phyloP scores from a whole-genome alignment of 108 stramenopile genomes.

The Parietichytrium sp. region DNA sequence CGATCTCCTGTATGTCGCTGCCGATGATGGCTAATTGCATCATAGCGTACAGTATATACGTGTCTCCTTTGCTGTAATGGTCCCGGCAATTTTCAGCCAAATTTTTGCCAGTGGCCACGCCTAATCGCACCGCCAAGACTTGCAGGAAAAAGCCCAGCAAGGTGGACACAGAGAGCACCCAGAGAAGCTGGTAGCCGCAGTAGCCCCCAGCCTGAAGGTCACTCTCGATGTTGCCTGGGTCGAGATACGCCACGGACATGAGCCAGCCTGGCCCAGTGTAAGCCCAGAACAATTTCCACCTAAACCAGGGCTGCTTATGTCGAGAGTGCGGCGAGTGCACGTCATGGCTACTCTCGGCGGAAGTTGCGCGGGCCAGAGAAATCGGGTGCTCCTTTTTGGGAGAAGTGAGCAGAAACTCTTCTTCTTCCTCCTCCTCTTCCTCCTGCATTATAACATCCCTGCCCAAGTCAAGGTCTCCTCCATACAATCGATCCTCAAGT shows the following conservation, averaged over 20 bases:
- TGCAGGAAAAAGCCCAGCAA: slow-evolving; percentile 72
- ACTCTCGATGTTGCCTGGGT: slow-evolving; percentile 80
- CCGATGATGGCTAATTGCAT: slow-evolving; percentile 68
- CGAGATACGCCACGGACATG: slow-evolving; percentile 76
- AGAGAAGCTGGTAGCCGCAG: slow-evolving; percentile 69
- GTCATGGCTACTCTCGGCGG: too few species aligned
- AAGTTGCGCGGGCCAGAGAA: too few species aligned
- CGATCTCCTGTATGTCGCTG: slow-evolving; percentile 73
- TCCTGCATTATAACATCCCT: too few species aligned
- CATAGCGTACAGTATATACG: slow-evolving; percentile 47
- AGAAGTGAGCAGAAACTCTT: too few species aligned
- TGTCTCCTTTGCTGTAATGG: slow-evolving; percentile 42
- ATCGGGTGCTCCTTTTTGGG: too few species aligned
- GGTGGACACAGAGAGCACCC: slow-evolving; percentile 69
- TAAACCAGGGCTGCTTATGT: too few species aligned
- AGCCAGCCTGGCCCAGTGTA: slow-evolving; percentile 66
- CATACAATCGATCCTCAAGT: too few species aligned
- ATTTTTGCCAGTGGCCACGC: slow-evolving; percentile 68
- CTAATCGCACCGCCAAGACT: slow-evolving; percentile 72
- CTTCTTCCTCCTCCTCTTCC: too few species aligned
- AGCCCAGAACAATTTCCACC: slow-evolving; percentile 44
- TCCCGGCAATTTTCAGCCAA: slow-evolving; percentile 64
- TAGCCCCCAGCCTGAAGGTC: slow-evolving; percentile 78
- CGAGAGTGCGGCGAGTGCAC: too few species aligned
- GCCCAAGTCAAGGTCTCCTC: too few species aligned